Conservation (phyloP, 306 rosid species). For the Pterocarpus macrocarpus region DNA sequence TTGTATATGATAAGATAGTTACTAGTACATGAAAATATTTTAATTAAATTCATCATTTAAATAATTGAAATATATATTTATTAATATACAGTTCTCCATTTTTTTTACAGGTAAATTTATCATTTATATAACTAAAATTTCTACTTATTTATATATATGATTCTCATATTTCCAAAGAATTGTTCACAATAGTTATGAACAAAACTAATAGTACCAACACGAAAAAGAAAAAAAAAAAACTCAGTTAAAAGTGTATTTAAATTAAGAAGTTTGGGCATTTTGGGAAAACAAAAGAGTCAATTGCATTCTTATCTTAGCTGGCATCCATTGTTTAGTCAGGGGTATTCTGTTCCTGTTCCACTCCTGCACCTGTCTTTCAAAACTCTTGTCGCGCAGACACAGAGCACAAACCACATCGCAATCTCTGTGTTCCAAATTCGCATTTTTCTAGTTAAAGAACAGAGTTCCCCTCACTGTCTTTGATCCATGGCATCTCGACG, state of each 20-base stretch:
- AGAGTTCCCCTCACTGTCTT: slow-evolving; percentile 7
- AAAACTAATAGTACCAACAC: no score
- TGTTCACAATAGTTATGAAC: no score
- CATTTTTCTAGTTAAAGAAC: background rate
- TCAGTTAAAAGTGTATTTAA: slow-evolving; percentile 7
- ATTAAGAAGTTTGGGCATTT: slow-evolving; percentile 29
- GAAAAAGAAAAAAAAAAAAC: no score
- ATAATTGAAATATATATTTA: no score
- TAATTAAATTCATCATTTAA: no score
- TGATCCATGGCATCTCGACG: slow-evolving; percentile 94
- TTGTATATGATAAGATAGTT: no score
- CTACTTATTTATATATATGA: no score
- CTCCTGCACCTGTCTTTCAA: slow-evolving; percentile 51
- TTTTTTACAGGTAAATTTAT: no score
- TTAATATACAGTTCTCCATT: no score
- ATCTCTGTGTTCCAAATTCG: slow-evolving; percentile 27
- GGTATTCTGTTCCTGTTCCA: background rate
- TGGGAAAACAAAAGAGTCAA: slow-evolving; percentile 29
- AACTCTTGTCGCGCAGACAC: slow-evolving; percentile 34
- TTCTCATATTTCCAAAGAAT: no score
- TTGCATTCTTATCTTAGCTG: slow-evolving; percentile 3
- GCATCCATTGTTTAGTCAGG: slow-evolving; percentile 5
- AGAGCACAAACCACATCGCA: slow-evolving; percentile 24
- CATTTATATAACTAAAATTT: no score
- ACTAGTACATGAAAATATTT: no score